Evolutionary conservation across 23 red algal species (phyloP).

Genomic region (Agarophyton chilense): DNA sequence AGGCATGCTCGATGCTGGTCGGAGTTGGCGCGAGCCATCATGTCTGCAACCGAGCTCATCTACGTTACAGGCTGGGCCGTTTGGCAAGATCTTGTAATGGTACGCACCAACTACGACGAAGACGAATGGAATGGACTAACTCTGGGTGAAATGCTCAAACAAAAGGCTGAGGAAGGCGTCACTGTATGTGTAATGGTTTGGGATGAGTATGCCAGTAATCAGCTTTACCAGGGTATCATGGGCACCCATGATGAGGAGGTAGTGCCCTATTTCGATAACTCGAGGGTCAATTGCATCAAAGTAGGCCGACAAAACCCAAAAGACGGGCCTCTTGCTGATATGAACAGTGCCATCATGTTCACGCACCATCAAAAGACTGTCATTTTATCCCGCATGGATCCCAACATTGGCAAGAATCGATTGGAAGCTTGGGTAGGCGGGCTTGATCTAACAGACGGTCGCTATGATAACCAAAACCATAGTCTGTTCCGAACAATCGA

Average conservation of each 20-base stretch:
- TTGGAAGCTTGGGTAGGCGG: slow-evolving; percentile 78
- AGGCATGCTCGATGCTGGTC: slow-evolving; percentile 63
- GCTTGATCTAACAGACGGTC: slow-evolving; percentile 80
- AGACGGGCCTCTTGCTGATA: slow-evolving; percentile 67
- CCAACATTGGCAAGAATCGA: slow-evolving; percentile 54
- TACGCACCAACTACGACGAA: slow-evolving; percentile 60
- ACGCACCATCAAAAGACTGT: slow-evolving; percentile 87
- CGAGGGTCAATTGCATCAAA: slow-evolving; percentile 72
- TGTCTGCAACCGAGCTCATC: slow-evolving; percentile 67
- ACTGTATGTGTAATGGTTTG: slow-evolving; percentile 78
- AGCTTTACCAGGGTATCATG: slow-evolving; percentile 69
- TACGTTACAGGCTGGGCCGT: slow-evolving; percentile 85
- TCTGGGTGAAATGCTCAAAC: slow-evolving; percentile 65
- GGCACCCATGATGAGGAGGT: slow-evolving; percentile 84
- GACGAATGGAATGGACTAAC: slow-evolving; percentile 55
- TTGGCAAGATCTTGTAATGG: slow-evolving; percentile 71
- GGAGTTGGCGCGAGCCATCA: slow-evolving; percentile 56
- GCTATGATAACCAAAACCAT: slow-evolving; percentile 77
- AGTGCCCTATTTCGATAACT: slow-evolving; percentile 47
- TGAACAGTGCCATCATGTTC: slow-evolving; percentile 64
- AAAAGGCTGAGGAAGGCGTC: slow-evolving; percentile 76
- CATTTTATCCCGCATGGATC: slow-evolving; percentile 45
- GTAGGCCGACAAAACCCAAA: slow-evolving; percentile 65
- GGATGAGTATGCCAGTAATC: slow-evolving; percentile 76
- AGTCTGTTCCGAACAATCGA: slow-evolving; percentile 73